Base-by-base conservation (phyloP, 2,329 filamentous ascomycete genomes). In the Macrophomina tecta region DNA sequence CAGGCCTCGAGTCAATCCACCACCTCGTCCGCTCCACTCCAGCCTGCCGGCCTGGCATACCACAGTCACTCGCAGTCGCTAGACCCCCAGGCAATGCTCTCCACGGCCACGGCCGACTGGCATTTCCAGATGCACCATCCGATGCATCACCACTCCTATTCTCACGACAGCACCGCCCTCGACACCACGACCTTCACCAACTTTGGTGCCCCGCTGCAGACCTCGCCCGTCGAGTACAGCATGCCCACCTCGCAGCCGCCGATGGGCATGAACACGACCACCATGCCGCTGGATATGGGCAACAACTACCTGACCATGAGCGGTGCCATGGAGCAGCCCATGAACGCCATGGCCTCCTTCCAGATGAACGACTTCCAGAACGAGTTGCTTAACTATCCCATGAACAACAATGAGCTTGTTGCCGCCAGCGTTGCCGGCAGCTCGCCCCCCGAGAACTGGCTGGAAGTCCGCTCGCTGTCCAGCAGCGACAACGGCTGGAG, bases 401-500 rank as follows among this genome's bases (percentile, higher is more conserved):
- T 84, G 71, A 80, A 82, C 52, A 77, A 79, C 45, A 79, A 83
- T 68, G 83, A 85, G 45, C 79, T 86, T 68, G 72, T 73, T 64
- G 69, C 72, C 48, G 75, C 52, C 5, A 70, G 70, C 38, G 72
- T 73, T 40, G 75, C 78, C 18, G 64, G 64, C 28, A 60, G 52
- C 30, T 82, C 80, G 69, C 73, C 83, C 9, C 91, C 90, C 1
- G 90, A 91, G 72, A 91, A 90, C 36, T 94, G 92, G 77, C 82
- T 97, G 55, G 94, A 97, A 79, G 91, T 97, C 40, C 82, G 94
- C 60, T 97, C 94, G 6, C 83, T 97, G 51, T 93, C 93, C n/a
- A 86, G 86, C 70, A 92, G 91, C 74, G 93, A 96, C 72, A 92
- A 94, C 72, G 92, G 92, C 67, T 98, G 94, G 94, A 89, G 88